These are phyloP conservation scores for Lactifluus echinatus DNA, from an alignment of 768 basidiomycete species.

Conservation along the genomic window DNA sequence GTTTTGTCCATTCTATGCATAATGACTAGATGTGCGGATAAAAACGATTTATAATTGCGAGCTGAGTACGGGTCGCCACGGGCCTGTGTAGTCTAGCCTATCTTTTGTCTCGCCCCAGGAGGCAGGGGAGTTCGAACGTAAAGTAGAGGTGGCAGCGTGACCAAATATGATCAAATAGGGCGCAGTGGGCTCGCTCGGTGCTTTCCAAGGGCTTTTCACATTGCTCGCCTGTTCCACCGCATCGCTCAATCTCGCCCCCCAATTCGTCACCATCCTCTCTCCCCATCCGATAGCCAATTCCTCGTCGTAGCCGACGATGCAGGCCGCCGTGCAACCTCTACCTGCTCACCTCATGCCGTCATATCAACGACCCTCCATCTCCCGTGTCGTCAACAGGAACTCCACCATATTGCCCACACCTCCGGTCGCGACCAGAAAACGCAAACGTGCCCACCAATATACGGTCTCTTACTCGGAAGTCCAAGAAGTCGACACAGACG, in stretches of 20 bases:
- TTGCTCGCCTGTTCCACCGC: constrained; percentile 18
- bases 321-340: constrained; percentile 62
- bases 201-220: constrained; percentile 19
- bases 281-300: constrained; percentile 43
- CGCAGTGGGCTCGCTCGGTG: constrained; percentile 17
- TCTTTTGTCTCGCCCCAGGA: constrained; percentile 1
- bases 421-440: constrained; percentile 65
- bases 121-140: constrained; percentile 15
- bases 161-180: constrained; percentile 22
- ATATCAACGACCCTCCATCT: constrained; percentile 54
- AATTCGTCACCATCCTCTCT: constrained; percentile 22
- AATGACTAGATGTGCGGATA: too few species aligned
- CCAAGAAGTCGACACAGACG: constrained; percentile 74
- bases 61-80: neutral
- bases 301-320: constrained; percentile 50
- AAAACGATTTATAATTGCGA: neutral
- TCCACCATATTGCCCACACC: constrained; percentile 55
- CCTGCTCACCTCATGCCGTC: constrained; percentile 51
- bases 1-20: neutral
- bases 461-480: constrained; percentile 84
- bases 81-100: neutral
- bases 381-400: constrained; percentile 34
- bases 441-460: constrained; percentile 73
- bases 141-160: constrained; percentile 19
- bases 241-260: constrained; percentile 18